These are phyloP conservation scores for Xylaria multiplex DNA, from an alignment of 2,329 filamentous ascomycete species.

Conservation along the genomic window DNA sequence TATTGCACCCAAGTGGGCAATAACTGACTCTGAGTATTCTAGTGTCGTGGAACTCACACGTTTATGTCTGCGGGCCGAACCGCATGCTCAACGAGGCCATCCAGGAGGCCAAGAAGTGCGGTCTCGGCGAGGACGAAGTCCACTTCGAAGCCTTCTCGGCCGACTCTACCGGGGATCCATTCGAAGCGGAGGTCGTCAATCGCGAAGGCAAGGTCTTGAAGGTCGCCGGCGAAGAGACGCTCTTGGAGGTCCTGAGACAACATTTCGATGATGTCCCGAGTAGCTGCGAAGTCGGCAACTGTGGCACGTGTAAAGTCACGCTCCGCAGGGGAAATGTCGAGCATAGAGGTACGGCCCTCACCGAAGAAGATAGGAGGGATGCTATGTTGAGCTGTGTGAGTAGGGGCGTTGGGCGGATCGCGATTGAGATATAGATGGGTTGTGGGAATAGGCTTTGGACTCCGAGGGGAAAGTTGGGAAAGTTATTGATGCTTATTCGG, in stretches of 20 bases:
- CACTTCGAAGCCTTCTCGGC: constrained; percentile 70
- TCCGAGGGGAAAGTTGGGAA: neutral
- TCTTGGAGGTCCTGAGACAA: constrained; percentile 59
- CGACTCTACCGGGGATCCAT: constrained; percentile 66
- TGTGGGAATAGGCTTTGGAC: neutral
- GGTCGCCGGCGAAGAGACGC: constrained; percentile 59
- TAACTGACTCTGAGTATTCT: neutral
- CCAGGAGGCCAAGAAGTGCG: constrained; percentile 53
- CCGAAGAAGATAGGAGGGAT: constrained; percentile 55
- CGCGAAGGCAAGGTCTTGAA: constrained; percentile 53
- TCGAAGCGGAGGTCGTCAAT: constrained; percentile 64
- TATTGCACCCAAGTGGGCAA: neutral
- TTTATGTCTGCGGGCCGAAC: constrained; percentile 70
- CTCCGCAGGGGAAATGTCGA: constrained; percentile 57
- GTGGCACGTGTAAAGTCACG: constrained; percentile 61
- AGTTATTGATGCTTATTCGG: neutral
- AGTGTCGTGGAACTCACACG: constrained; percentile 63
- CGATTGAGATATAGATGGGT: constrained; percentile 57
- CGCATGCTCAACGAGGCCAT: constrained; percentile 65
- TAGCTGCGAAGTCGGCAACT: constrained; percentile 65
- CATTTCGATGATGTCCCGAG: constrained; percentile 56
- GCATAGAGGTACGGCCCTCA: constrained; percentile 60
- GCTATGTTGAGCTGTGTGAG: constrained; percentile 64
- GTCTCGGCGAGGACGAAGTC: constrained; percentile 61
- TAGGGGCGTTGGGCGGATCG: constrained; percentile 60